Percentiles rank a stretch among this genome's conserved stretches.
Conservation (phyloP, 768 basidiomycete genomes). For the Leccinum longicurvipes region DNA sequence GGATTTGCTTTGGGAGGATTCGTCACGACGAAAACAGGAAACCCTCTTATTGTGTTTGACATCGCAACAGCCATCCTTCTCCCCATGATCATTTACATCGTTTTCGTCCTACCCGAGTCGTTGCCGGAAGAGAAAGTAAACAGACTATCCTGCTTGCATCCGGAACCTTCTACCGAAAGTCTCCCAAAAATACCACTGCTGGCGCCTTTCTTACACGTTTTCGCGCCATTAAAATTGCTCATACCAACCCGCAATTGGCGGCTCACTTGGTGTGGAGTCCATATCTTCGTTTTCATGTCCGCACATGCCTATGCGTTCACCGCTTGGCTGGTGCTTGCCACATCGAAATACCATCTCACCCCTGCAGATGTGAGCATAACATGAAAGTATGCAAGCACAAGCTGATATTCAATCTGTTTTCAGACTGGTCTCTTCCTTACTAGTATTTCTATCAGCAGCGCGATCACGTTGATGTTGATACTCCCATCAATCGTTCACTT, state of each 20-base stretch:
- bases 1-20: conserved; percentile 31
- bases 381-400: neutral
- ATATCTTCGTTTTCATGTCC: conserved; percentile 21
- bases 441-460: conserved; percentile 10
- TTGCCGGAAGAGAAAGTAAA: conserved; percentile 25
- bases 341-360: conserved; percentile 26
- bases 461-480: conserved; percentile 16
- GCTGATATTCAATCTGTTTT: neutral
- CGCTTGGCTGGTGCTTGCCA: conserved; percentile 23
- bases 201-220: conserved; percentile 2
- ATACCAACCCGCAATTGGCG: conserved; percentile 28
- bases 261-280: conserved; percentile 27
- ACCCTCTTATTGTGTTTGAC: conserved; percentile 24
- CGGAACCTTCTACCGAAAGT: neutral
- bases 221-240: conserved; percentile 26
- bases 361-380: conserved; percentile 22
- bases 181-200: neutral
- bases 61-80: conserved; percentile 13
- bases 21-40: conserved; percentile 24
- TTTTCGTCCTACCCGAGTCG: conserved; percentile 30
- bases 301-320: conserved; percentile 12
- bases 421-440: conserved; percentile 31
- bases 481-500: conserved; percentile 23
- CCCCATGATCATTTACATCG: conserved; percentile 19
- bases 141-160: conserved; percentile 7